Evolutionary conservation across 73 alveolate species (phyloP), one percentile per base, ranked within the genome.

Genomic region (Durusdinium trenchii): DNA sequence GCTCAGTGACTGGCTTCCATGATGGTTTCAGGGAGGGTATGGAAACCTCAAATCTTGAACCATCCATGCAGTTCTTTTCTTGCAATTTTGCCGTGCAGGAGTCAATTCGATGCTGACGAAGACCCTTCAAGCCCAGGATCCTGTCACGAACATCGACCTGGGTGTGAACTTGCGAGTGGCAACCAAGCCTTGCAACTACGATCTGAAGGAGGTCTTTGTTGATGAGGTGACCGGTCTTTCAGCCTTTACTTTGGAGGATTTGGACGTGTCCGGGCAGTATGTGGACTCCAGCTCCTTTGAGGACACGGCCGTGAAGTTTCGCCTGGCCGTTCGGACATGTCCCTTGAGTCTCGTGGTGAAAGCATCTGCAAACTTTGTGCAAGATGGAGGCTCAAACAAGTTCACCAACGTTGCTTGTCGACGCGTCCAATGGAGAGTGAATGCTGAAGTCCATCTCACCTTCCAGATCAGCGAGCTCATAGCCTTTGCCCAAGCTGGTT

Each of bases 111-210:
- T 35, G 40, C 38, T 83, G 76, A 50, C 91, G 32, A 32, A 23
- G 30, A 14, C 4, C 47, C 69, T 81, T 20, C 69, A 43, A 3
- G 67, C 45, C 47, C 50, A 36, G 23, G 94, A 84, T 51, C 94
- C 94, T 20, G 48, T 81, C 71, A 30, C 48, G 3, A 7, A 32
- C 94, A 0, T 84, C 54, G 94, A 84, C 52, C 52, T 84, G 76
- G 51, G 51, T 51, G 76, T 84, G 32, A 18, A 50, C 10, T 51
- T 50, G 54, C 0, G 32, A 35, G 98, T 91, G 61, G 90, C 98
- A 16, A 91, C 98, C 38, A 89, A 89, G 35, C 69, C 40, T 42
- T 91, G 98, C 78, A 71, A 57, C 89, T 91, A 91, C 76, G 71
- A 50, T 43, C 32, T 48, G 91, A 38, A 47, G 48, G 48, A 81